Evolutionary conservation across 2,329 filamentous ascomycete species (phyloP), one percentile per base, ranked within the genome.

Genomic region (Penicillium paneum): DNA sequence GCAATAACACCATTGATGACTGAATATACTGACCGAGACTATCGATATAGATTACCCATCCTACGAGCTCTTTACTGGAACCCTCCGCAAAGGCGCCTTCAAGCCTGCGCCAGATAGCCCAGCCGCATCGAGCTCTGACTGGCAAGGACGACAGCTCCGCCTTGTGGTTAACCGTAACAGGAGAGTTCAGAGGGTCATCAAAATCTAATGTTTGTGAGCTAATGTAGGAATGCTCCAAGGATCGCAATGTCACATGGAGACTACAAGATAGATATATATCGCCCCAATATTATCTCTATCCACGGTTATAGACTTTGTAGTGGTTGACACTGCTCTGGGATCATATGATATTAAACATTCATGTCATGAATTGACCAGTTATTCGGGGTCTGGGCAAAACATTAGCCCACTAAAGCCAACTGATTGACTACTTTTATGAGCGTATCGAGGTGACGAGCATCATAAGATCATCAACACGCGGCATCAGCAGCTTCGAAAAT

Each of bases 41-140:
- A 13, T 49, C 29, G 15, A 49, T 24, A 10, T 24, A 78, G 75
- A 90, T 71, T 89, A 86, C 64, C 87, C 87, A 4, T 85, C 85
- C 1, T 90, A 90, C 64, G 87, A 90, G 74, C 77, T 90, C 11
- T 90, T 83, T 66, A 81, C 81, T 1, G 81, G 84, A 29, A 79
- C 77, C 17, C 67, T 89, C 54, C 78, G 86, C 52, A 67, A 71
- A 26, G 86, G 86, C 1, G 74, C 86, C 29, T 82, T 88, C 57
- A 74, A 66, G 41, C 71, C 67, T n/a, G 35, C 50, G 24, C 39
- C 56, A 2, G 56, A 58, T 62, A 34, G 60, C 48, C 3, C 60
- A 1, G 52, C 57, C 5, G 43, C 54, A 34, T 53, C 59, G 1
- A 53, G 69, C 5, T 57, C 65, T 1, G 69, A 76, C 17, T 78